A percentile compares a stretch with the other conserved stretches of the same genome.
Conservation (phyloP, 371 early-diverging fungal species). For the Chytridiales sp. region DNA sequence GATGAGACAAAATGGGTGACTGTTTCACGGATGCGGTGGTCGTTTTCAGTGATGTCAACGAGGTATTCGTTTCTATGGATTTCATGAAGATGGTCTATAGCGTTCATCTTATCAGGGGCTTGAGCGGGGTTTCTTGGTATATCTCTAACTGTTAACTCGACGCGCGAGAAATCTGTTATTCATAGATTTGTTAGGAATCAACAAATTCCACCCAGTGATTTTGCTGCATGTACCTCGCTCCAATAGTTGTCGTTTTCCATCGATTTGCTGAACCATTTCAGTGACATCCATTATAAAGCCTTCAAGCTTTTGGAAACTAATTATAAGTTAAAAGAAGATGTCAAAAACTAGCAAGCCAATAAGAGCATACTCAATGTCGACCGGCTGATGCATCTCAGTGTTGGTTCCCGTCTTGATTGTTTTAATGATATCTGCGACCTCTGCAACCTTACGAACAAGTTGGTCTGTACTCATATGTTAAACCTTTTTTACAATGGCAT, state of each 20-base stretch:
- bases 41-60: conserved; percentile 37
- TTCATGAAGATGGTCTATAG: conserved; percentile 60
- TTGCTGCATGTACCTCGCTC: too few species aligned
- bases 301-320: conserved; percentile 27
- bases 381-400: conserved; percentile 17
- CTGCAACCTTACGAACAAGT: conserved; percentile 26
- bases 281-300: conserved; percentile 7
- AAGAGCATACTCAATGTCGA: conserved; percentile 32
- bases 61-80: conserved; percentile 67
- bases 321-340: too few species aligned
- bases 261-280: conserved; percentile 21
- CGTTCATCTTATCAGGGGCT: conserved; percentile 51
- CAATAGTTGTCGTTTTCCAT: conserved; percentile 23
- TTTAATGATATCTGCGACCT: conserved; percentile 25
- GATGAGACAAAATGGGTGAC: conserved; percentile 26
- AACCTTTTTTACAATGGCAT: neutral
- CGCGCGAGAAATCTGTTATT: conserved; percentile 21
- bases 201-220: too few species aligned
- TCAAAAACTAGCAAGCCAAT: neutral
- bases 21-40: conserved; percentile 41
- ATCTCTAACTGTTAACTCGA: conserved; percentile 21
- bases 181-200: too few species aligned
- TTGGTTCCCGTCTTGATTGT: conserved; percentile 32
- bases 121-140: conserved; percentile 15
- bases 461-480: conserved; percentile 20